Conservation (phyloP, 495 filamentous ascomycete genomes). For the Entonaema liquescens region DNA sequence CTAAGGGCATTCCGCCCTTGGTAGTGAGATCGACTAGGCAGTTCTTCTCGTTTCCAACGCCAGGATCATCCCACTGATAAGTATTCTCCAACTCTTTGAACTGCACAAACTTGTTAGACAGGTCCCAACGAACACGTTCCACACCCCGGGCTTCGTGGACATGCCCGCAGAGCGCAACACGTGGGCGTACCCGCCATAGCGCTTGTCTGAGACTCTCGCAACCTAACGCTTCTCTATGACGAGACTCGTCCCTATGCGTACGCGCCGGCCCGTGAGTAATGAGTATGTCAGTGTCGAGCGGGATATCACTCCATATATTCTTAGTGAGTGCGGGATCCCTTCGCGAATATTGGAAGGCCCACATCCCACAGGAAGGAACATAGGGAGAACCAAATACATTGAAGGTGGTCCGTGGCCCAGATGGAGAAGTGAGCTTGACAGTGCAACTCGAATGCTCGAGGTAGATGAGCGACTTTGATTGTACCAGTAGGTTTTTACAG, state of each 20-base stretch:
- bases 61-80: conserved; percentile 54
- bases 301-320: conserved; percentile 67
- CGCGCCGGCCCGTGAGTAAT: conserved; percentile 85
- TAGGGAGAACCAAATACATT: conserved; percentile 81
- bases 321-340: conserved; percentile 48
- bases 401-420: conserved; percentile 72
- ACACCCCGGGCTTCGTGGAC: conserved; percentile 74
- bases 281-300: conserved; percentile 77
- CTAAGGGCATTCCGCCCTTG: conserved; percentile 45
- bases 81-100: conserved; percentile 40
- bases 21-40: conserved; percentile 54
- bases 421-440: conserved; percentile 63
- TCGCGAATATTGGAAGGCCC: conserved; percentile 76
- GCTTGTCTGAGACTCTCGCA: conserved; percentile 76
- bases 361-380: conserved; percentile 67
- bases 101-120: conserved; percentile 34
- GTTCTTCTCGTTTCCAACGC: conserved; percentile 50
- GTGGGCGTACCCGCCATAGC: conserved; percentile 79
- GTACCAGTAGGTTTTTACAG: conserved; percentile 64
- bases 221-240: conserved; percentile 57
- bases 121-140: conserved; percentile 67
- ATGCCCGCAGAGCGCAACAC: conserved; percentile 88
- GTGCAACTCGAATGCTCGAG: conserved; percentile 69
- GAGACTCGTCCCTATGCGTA: conserved; percentile 76
- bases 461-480: conserved; percentile 67